These are phyloP conservation scores for Pelargonium myrrhifolium DNA, from an alignment of 441 rosid species.

Conservation along the genomic window DNA sequence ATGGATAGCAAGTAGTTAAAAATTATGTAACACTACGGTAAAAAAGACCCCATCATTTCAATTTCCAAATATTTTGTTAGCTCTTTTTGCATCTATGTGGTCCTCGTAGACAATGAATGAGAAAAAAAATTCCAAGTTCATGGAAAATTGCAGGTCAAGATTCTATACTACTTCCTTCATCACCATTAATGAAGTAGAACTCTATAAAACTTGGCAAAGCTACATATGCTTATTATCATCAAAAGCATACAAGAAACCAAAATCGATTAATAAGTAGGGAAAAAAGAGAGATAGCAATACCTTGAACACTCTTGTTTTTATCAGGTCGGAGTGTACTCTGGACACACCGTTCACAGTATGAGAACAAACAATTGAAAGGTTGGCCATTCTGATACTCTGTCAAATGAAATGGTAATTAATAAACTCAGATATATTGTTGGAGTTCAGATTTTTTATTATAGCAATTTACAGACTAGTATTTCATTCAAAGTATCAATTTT, in stretches of 20 bases:
- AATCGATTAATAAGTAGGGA: slow-evolving; percentile 1
- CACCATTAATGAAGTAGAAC: slow-evolving; percentile 2
- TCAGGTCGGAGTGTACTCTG: slow-evolving; percentile 35
- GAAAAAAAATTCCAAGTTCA: neutral
- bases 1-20: too few species aligned
- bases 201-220: neutral
- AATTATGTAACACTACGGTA: too few species aligned
- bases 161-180: neutral
- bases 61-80: too few species aligned
- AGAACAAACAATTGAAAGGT: slow-evolving; percentile 43
- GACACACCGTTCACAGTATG: slow-evolving; percentile 53
- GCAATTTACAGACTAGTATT: neutral
- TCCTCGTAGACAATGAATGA: too few species aligned
- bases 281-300: slow-evolving; percentile 20
- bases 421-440: neutral
- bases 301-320: slow-evolving; percentile 44
- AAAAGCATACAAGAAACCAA: neutral
- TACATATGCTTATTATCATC: neutral
- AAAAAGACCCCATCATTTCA: too few species aligned
- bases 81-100: too few species aligned
- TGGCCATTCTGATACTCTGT: slow-evolving; percentile 51
- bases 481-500: neutral
- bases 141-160: neutral
- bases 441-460: neutral
- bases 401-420: slow-evolving; percentile 12